These are phyloP conservation scores for Globisporangium nodosum DNA, from an alignment of 352 stramenopile species.

Conservation along the genomic window DNA sequence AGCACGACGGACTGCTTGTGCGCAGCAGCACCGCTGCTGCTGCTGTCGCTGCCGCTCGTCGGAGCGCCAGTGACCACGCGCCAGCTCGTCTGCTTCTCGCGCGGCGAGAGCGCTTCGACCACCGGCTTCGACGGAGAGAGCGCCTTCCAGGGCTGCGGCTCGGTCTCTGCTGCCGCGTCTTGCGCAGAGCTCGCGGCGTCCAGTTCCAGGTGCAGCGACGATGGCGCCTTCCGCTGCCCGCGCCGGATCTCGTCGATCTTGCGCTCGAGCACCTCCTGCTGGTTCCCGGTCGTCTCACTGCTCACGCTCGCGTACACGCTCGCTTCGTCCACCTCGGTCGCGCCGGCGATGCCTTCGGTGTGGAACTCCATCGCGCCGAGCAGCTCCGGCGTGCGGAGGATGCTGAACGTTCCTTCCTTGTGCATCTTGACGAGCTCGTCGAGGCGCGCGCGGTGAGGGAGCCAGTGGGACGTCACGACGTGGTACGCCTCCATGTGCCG, in stretches of 20 bases:
- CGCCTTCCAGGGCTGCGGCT: conserved; percentile 34
- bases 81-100: conserved; percentile 58
- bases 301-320: conserved; percentile 25
- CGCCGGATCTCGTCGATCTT: conserved; percentile 63
- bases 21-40: background rate
- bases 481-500: conserved; percentile 54
- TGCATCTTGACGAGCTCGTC: conserved; percentile 72
- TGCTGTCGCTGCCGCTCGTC: background rate
- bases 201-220: conserved; percentile 30
- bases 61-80: conserved; percentile 29
- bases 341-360: conserved; percentile 53
- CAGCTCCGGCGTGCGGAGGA: conserved; percentile 63
- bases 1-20: conserved; percentile 34
- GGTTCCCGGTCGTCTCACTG: conserved; percentile 17
- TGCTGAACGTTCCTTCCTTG: conserved; percentile 71
- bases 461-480: conserved; percentile 59
- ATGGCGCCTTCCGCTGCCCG: conserved; percentile 47
- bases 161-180: conserved; percentile 6
- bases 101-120: conserved; percentile 40
- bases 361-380: conserved; percentile 62
- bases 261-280: conserved; percentile 33
- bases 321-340: conserved; percentile 32
- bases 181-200: conserved; percentile 20
- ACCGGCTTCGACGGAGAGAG: conserved; percentile 46
- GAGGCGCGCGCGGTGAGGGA: conserved; percentile 40